These are phyloP conservation scores for Sequoiadendron giganteum DNA, from an alignment of 75 land plant genomes.

Conservation along the genomic window DNA sequence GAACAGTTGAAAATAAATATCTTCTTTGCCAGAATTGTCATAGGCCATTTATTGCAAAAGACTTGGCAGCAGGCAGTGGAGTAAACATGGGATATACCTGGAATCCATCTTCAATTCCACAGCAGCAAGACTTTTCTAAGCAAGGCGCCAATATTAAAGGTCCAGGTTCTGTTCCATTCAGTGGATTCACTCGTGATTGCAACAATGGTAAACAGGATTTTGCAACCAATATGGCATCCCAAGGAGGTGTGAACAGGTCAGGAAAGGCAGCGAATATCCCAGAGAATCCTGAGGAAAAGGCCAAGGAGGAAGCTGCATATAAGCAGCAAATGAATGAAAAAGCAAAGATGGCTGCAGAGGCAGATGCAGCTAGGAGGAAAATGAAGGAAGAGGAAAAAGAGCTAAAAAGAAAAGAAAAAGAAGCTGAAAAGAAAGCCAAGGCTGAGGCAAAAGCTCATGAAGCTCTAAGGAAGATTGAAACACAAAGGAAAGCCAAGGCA, in stretches of 20 bases:
- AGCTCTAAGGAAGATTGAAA: slow-evolving; percentile 4
- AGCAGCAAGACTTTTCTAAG: slow-evolving; percentile 9
- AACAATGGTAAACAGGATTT: slow-evolving; percentile 1
- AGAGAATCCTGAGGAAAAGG: slow-evolving; percentile 6
- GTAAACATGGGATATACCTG: neutral
- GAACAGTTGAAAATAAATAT: slow-evolving; percentile 27
- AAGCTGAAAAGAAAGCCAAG: slow-evolving; percentile 19
- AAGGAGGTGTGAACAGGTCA: slow-evolving; percentile 12
- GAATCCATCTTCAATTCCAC: slow-evolving; percentile 8
- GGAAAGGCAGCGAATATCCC: slow-evolving; percentile 1
- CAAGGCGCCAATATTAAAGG: slow-evolving; percentile 5
- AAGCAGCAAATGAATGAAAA: slow-evolving; percentile 12
- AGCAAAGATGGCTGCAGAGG: slow-evolving; percentile 10
- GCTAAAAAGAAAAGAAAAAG: slow-evolving; percentile 9
- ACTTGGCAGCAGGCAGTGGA: slow-evolving; percentile 24
- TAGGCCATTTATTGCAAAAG: slow-evolving; percentile 60
- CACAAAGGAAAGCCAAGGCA: slow-evolving; percentile 7
- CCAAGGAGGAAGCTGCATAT: slow-evolving; percentile 8
- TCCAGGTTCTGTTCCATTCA: neutral
- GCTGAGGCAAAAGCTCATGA: slow-evolving; percentile 10
- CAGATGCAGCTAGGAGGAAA: slow-evolving; percentile 5
- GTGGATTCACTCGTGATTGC: neutral
- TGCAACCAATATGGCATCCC: slow-evolving; percentile 12
- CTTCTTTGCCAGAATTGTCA: slow-evolving; percentile 63
- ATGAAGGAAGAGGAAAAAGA: slow-evolving; percentile 16